Evolutionary conservation across 208 protist species (phyloP), one percentile per base, ranked within the genome.

Genomic region (Leishmania tarentolae): DNA sequence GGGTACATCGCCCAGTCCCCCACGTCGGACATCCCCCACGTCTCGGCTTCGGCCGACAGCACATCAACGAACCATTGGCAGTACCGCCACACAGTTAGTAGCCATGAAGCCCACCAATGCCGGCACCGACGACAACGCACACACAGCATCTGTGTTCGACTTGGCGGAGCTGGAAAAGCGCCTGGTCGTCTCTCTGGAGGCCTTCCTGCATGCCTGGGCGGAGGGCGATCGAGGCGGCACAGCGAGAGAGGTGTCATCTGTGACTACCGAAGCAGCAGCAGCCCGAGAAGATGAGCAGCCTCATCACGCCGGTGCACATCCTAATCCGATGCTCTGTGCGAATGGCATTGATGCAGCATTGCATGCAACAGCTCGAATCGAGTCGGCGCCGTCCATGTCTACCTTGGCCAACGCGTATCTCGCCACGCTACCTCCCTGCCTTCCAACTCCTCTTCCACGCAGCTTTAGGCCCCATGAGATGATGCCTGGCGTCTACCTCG

Each of bases 401-500:
- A 50, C 75, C 28, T 75, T 44, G n/a, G 37, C 56, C 7, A 24
- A 37, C 3, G 71, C 76, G 13, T 74, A 61, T n/a, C 52, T 81
- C 19, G 31, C 37, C 5, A 17, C 53, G 8, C 75, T 84, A 17
- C 81, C 84, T 13, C 80, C 42, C 28, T 66, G 75, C 21, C 68
- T 90, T 71, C 42, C 56, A 28, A 37, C 65, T 11, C 65, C 80
- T 56, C 83, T 82, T 40, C 72, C 69, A 65, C 76, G 76, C 37
- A 90, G 83, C 72, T 87, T 94, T 46, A 88, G 91, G 1, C 91
- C 91, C 5, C 80, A 91, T 65, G 85, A 91, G 53, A 92, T 94
- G 66, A 73, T 94, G 17, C 86, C 91, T 37, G 86, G 63, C 7
- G 46, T 94, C 28, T 94, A 94, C 76, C 82, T 94, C 42, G 91